Evolutionary conservation across 1,139 yeast species (phyloP).

Genomic region (Blastobotrys aristatus): DNA sequence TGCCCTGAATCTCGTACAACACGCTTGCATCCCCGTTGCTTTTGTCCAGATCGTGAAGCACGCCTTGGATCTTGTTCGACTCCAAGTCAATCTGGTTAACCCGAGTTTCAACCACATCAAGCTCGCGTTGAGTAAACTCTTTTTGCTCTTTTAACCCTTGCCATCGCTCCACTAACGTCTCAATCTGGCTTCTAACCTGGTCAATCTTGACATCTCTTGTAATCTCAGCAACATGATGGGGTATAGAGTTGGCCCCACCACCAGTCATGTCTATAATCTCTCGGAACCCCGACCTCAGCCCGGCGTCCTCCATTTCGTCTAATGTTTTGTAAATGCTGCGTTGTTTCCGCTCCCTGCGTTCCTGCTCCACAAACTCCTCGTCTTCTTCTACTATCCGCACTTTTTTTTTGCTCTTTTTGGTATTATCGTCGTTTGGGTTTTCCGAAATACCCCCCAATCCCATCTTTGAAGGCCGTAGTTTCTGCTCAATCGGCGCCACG

Average conservation of each 20-base stretch:
- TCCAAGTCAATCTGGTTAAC: background rate
- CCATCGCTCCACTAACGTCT: conserved; percentile 29
- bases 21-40: conserved; percentile 12
- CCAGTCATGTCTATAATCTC: conserved; percentile 32
- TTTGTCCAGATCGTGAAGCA: background rate
- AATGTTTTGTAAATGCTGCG: conserved; percentile 37
- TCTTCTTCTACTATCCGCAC: conserved; percentile 14
- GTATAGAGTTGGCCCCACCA: background rate
- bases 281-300: conserved; percentile 32
- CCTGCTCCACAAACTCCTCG: conserved; percentile 4
- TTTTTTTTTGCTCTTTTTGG: conserved; percentile 21
- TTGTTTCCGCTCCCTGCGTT: conserved; percentile 16
- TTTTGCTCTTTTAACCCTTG: conserved; percentile 24
- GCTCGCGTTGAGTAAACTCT: conserved; percentile 24
- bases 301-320: conserved; percentile 38
- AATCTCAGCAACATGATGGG: background rate
- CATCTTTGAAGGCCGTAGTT: conserved; percentile 52
- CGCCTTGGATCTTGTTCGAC: background rate
- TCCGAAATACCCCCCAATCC: conserved; percentile 66
- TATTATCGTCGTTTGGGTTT: conserved; percentile 25
- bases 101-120: conserved; percentile 20
- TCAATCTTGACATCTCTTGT: conserved; percentile 1
- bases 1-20: conserved; percentile 27
- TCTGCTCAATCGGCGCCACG: conserved; percentile 68
- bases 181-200: conserved; percentile 29